Conservation (phyloP, 2,329 filamentous ascomycete genomes). For the Fonsecaea erecta region DNA sequence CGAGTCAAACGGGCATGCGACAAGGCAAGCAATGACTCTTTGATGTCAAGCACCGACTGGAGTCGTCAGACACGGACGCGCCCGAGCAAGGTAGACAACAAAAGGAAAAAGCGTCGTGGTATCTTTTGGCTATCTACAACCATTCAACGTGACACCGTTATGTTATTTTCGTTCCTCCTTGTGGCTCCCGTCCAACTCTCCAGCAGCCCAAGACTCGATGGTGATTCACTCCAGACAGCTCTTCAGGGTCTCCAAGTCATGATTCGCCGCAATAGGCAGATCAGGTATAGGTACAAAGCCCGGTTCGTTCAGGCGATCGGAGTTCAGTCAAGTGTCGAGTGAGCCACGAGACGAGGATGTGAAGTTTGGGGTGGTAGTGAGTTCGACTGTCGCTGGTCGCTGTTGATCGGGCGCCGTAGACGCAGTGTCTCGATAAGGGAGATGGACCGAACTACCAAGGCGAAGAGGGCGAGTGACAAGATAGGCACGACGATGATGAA, state of each 20-base stretch:
- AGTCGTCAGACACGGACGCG: conserved; percentile 23
- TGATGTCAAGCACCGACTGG: conserved; percentile 23
- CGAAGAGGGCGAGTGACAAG: not conserved
- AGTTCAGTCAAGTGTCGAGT: not conserved
- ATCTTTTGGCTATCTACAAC: conserved; percentile 39
- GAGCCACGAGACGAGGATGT: not conserved
- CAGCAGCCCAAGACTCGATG: conserved; percentile 7
- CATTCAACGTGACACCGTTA: conserved; percentile 20
- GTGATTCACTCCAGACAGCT: conserved; percentile 8
- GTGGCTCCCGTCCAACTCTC: conserved; percentile 10
- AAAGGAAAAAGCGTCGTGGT: conserved; percentile 37
- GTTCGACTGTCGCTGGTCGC: not conserved
- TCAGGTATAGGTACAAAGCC: not conserved
- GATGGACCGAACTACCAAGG: not conserved
- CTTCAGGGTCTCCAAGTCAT: conserved; percentile 17
- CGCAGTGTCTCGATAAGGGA: not conserved
- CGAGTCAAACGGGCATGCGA: conserved; percentile 27
- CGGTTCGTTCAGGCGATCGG: not conserved
- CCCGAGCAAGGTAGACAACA: conserved; percentile 30
- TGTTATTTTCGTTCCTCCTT: conserved; percentile 15
- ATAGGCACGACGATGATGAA: not conserved
- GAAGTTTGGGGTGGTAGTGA: not conserved
- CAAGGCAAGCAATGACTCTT: conserved; percentile 14
- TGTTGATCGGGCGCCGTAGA: not conserved
- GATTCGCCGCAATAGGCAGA: not conserved